phyloP scores from a whole-genome alignment of 441 rosid species.

The Cnidoscolus chayamansa region DNA sequence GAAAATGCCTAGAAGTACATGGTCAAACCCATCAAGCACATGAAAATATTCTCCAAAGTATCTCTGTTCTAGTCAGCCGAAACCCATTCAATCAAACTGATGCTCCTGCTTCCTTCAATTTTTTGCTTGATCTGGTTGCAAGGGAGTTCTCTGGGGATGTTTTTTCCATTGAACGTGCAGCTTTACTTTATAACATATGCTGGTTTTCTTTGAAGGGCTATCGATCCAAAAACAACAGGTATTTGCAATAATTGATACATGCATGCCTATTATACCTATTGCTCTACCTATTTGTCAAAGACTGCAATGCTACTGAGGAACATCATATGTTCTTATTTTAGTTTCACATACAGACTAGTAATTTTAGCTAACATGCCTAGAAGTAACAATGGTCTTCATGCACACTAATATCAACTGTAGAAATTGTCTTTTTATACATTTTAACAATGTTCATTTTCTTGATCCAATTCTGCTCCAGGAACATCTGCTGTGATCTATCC shows the following conservation, averaged over 20 bases:
- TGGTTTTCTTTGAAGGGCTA: slow-evolving; percentile 60
- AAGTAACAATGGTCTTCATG: slow-evolving; percentile 3
- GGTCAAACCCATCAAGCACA: slow-evolving; percentile 64
- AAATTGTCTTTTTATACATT: not conserved
- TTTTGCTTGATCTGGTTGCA: slow-evolving; percentile 63
- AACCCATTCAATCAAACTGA: slow-evolving; percentile 36
- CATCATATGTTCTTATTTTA: not conserved
- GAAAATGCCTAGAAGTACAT: slow-evolving; percentile 56
- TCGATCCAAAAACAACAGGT: slow-evolving; percentile 54
- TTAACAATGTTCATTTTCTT: slow-evolving; percentile 12
- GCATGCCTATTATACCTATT: slow-evolving; percentile 6
- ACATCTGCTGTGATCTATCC: slow-evolving; percentile 57
- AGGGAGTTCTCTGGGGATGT: slow-evolving; percentile 55
- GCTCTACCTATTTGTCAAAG: slow-evolving; percentile 1
- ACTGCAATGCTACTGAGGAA: not conserved
- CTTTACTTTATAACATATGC: slow-evolving; percentile 55
- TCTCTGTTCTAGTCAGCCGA: slow-evolving; percentile 49
- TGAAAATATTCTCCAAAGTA: slow-evolving; percentile 55
- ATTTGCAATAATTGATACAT: slow-evolving; percentile 20
- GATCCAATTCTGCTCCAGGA: slow-evolving; percentile 42
- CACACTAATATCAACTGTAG: not conserved
- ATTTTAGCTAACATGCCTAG: not conserved
- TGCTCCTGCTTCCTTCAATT: slow-evolving; percentile 31
- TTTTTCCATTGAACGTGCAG: slow-evolving; percentile 72
- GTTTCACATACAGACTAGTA: not conserved